Percentiles rank a stretch among this genome's conserved stretches.
These are phyloP conservation scores for Entomortierella parvispora DNA, from an alignment of 192 early-diverging fungal species.

Conservation along the genomic window DNA sequence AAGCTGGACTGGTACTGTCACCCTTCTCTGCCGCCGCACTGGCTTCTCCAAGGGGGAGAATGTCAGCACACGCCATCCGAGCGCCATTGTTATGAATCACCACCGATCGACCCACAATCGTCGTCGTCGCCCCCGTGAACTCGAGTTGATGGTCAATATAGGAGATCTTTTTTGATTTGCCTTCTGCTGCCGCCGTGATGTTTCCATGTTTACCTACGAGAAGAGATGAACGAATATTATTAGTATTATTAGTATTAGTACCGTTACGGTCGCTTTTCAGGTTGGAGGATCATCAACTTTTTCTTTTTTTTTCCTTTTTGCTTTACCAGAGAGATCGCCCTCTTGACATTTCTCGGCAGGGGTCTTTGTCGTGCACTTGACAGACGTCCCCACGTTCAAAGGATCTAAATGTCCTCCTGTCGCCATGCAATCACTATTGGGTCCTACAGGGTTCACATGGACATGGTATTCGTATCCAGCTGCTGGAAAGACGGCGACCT, in stretches of 20 bases:
- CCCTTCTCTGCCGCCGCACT: no score
- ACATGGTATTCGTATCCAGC: conserved; percentile 34
- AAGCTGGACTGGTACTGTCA: no score
- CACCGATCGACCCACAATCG: conserved; percentile 18
- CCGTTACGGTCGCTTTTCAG: background rate
- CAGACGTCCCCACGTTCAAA: conserved; percentile 10
- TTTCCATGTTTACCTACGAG: conserved; percentile 28
- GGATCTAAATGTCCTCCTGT: conserved; percentile 30
- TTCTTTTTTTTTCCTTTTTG: background rate
- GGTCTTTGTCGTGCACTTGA: conserved; percentile 2
- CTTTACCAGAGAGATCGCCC: conserved; percentile 33
- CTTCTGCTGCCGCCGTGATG: conserved; percentile 10
- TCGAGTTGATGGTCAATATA: conserved; percentile 16
- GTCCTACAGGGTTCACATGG: conserved; percentile 19
- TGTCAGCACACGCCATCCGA: conserved; percentile 27
- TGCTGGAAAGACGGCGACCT: background rate
- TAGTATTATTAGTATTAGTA: background rate
- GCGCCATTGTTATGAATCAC: conserved; percentile 43
- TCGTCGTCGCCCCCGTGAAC: conserved; percentile 8
- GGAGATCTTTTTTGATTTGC: background rate
- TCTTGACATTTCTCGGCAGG: conserved; percentile 30
- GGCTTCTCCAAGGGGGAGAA: background rate
- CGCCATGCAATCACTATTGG: conserved; percentile 14
- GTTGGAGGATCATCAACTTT: no score
- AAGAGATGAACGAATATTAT: background rate